These are phyloP conservation scores for Rhododendron griersonianum DNA, from an alignment of 148 eudicot species.

Conservation along the genomic window DNA sequence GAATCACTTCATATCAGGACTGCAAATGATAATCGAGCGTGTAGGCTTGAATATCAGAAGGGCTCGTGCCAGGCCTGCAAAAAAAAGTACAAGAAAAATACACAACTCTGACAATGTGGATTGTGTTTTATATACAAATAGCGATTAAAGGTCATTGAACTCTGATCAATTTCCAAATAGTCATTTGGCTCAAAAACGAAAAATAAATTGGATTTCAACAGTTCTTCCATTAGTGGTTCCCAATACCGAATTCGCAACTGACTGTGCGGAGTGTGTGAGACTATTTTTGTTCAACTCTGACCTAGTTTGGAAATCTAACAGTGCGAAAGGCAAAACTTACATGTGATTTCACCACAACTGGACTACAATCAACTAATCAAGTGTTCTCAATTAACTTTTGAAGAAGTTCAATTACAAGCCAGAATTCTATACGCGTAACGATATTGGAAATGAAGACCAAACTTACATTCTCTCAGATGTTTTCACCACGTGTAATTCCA, in stretches of 20 bases:
- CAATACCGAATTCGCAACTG: background rate
- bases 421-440: background rate
- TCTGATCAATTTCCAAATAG: background rate
- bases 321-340: background rate
- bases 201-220: background rate
- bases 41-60: conserved; percentile 77
- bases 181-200: background rate
- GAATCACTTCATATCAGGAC: conserved; percentile 31
- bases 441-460: background rate
- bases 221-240: background rate
- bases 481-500: background rate
- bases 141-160: background rate
- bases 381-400: background rate
- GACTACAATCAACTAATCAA: background rate
- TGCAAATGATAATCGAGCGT: conserved; percentile 71
- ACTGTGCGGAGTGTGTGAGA: background rate
- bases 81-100: conserved; percentile 9
- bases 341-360: background rate
- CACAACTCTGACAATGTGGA: background rate
- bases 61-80: conserved; percentile 93
- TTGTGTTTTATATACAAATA: background rate
- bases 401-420: background rate
- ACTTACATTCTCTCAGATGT: background rate
- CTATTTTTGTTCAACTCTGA: background rate
- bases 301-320: background rate